Conservation (phyloP, 148 eudicot genomes). For the Tetragonia tetragonoides region DNA sequence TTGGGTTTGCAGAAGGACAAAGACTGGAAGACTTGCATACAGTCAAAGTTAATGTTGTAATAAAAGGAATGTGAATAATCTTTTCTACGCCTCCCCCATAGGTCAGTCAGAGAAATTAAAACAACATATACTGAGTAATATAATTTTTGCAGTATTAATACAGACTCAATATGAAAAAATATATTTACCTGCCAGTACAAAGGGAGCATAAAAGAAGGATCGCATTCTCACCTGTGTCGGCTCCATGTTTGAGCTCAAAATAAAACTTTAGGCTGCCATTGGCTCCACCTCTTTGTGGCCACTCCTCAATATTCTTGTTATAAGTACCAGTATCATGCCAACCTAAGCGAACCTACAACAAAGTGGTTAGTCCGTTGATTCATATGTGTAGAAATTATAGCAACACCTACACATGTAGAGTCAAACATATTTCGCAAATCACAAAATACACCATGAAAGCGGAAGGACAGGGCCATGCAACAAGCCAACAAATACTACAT, state of each 20-base stretch:
- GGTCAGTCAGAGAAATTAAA: no score
- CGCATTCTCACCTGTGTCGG: slow-evolving; percentile 70
- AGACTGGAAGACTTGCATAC: no score
- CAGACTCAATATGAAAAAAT: no score
- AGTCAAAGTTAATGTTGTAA: no score
- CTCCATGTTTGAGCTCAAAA: slow-evolving; percentile 85
- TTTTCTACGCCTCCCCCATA: no score
- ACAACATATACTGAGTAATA: no score
- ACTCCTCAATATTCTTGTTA: slow-evolving; percentile 82
- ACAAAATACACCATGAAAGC: background rate
- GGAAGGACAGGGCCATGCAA: background rate
- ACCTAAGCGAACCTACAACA: slow-evolving; percentile 78
- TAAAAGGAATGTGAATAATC: no score
- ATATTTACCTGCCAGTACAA: no score
- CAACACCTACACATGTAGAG: background rate
- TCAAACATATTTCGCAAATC: background rate
- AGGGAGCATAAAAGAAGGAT: no score
- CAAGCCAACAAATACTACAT: no score
- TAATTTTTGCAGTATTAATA: no score
- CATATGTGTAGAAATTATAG: background rate
- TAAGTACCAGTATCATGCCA: slow-evolving; percentile 99
- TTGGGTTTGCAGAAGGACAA: no score
- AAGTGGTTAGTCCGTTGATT: background rate
- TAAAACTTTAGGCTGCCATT: slow-evolving; percentile 95
- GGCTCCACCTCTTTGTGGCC: slow-evolving; percentile 98